Conservation (phyloP, 2,329 filamentous ascomycete species). For the Cladosporium sp. region DNA sequence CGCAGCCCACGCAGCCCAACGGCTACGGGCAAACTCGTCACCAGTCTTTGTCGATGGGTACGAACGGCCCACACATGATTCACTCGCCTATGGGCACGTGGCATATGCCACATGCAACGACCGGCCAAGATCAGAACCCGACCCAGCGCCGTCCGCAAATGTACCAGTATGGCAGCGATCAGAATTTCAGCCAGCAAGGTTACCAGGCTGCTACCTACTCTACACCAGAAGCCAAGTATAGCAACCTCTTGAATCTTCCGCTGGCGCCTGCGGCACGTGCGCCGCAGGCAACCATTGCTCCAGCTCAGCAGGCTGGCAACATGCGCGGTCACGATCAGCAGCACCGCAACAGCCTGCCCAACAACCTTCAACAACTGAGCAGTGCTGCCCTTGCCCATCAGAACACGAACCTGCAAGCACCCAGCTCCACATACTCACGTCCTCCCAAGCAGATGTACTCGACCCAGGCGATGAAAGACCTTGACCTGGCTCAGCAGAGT, state of each 20-base stretch:
- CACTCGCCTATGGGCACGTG: neutral
- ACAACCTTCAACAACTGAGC: slow-evolving; percentile 8
- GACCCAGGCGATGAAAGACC: neutral
- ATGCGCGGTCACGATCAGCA: neutral
- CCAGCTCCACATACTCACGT: neutral
- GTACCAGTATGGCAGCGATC: slow-evolving; percentile 16
- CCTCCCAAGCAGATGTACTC: neutral
- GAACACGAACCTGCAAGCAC: neutral
- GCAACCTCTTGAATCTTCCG: slow-evolving; percentile 16
- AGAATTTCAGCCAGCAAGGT: slow-evolving; percentile 7
- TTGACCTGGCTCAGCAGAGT: neutral
- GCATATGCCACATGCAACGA: neutral
- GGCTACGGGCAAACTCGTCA: neutral
- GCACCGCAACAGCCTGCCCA: slow-evolving; percentile 1
- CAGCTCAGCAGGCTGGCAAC: slow-evolving; percentile 2
- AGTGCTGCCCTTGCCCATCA: neutral
- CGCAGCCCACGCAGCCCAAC: neutral
- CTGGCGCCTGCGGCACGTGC: slow-evolving; percentile 3
- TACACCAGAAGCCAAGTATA: slow-evolving; percentile 10
- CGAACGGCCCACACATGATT: neutral
- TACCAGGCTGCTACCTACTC: slow-evolving; percentile 3
- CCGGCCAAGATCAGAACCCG: neutral
- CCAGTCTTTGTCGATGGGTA: neutral
- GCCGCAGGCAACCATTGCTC: neutral
- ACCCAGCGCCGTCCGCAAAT: slow-evolving; percentile 6